A percentile compares a stretch with the other conserved stretches of the same genome.
Evolutionary conservation across 1,139 yeast species (phyloP).

Genomic region (Pneumocystis canis): DNA sequence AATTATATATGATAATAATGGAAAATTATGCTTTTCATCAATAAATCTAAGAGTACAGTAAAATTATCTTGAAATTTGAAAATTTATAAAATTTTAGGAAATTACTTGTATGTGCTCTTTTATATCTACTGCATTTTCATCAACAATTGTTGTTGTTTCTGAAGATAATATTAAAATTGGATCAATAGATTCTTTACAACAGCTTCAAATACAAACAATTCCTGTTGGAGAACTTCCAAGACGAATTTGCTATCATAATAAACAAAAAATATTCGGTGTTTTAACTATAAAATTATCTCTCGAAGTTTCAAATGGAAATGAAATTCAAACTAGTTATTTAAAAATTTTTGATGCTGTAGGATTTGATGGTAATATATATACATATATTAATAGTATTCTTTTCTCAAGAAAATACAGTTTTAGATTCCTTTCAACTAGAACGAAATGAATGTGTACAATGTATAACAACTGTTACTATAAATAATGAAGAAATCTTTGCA

Average conservation of each 20-base stretch:
- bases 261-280: slow-evolving; percentile 10
- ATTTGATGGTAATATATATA: slow-evolving; percentile 9
- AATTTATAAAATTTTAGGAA: slow-evolving; percentile 3
- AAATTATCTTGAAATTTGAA: not conserved
- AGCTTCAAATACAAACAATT: slow-evolving; percentile 16
- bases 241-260: slow-evolving; percentile 9
- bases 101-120: slow-evolving; percentile 8
- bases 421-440: slow-evolving; percentile 12
- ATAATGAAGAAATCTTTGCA: slow-evolving; percentile 11
- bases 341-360: slow-evolving; percentile 12
- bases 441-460: slow-evolving; percentile 16
- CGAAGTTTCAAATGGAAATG: slow-evolving; percentile 15
- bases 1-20: slow-evolving; percentile 14
- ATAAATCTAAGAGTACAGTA: slow-evolving; percentile 6
- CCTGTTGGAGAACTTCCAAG: slow-evolving; percentile 16
- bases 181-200: slow-evolving; percentile 15
- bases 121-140: slow-evolving; percentile 2
- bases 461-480: slow-evolving; percentile 8
- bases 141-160: slow-evolving; percentile 14
- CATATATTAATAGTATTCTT: not conserved
- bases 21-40: slow-evolving; percentile 13
- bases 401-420: slow-evolving; percentile 1
- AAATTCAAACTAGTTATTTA: slow-evolving; percentile 13
- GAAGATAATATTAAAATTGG: slow-evolving; percentile 14
- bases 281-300: slow-evolving; percentile 15